Conservation (phyloP, 371 early-diverging fungal species). For the Zychaea mexicana region DNA sequence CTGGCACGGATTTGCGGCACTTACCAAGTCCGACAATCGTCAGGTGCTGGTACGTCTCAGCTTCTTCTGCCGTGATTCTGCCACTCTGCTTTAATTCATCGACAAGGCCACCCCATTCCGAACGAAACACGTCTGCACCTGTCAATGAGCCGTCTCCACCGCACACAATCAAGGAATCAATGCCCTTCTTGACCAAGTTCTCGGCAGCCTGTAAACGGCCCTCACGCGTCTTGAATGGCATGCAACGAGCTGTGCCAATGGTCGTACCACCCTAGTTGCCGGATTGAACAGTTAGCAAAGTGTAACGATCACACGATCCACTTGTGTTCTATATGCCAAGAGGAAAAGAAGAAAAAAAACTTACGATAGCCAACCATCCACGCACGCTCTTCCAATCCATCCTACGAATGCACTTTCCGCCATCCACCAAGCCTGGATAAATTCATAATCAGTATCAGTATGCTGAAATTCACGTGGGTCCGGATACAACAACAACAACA, state of each 20-base stretch:
- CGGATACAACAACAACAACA: no score
- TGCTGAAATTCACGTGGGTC: neutral
- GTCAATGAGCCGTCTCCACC: slow-evolving; percentile 98
- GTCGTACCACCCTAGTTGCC: slow-evolving; percentile 88
- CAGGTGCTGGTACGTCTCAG: slow-evolving; percentile 59
- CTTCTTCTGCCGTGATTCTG: slow-evolving; percentile 62
- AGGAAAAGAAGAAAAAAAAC: slow-evolving; percentile 16
- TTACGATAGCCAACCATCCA: slow-evolving; percentile 73
- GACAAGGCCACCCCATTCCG: slow-evolving; percentile 90
- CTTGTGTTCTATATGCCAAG: neutral
- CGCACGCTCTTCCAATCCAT: slow-evolving; percentile 91
- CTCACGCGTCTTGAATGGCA: slow-evolving; percentile 80
- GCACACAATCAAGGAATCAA: slow-evolving; percentile 95
- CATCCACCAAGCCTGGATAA: slow-evolving; percentile 86
- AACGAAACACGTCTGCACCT: slow-evolving; percentile 90
- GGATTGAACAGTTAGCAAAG: neutral
- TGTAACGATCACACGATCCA: neutral
- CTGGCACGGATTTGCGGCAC: no score
- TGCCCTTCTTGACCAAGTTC: slow-evolving; percentile 88
- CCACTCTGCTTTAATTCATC: slow-evolving; percentile 68
- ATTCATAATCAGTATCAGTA: no score
- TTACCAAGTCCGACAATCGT: slow-evolving; percentile 86
- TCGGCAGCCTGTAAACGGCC: slow-evolving; percentile 87
- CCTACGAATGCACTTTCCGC: slow-evolving; percentile 84
- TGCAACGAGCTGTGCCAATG: slow-evolving; percentile 94